Evolutionary conservation across 2,329 filamentous ascomycete genomes (phyloP).

Genomic region (Elsinoe perseae): DNA sequence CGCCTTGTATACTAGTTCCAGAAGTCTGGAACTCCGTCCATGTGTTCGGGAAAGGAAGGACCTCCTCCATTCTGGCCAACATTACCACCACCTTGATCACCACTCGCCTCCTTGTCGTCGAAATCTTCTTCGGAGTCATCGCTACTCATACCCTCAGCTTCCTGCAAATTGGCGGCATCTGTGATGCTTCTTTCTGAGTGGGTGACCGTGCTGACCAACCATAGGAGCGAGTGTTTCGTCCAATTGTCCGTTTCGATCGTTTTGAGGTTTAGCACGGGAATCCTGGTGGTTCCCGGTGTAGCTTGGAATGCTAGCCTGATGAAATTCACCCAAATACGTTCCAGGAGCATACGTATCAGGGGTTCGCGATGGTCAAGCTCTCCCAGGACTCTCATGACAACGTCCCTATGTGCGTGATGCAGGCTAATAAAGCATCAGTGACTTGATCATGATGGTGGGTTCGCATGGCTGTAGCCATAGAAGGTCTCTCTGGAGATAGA

Average conservation of each 20-base stretch:
- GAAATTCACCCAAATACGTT: not conserved
- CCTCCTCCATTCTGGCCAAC: too few relatives aligned
- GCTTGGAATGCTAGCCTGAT: not conserved
- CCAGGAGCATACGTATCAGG: not conserved
- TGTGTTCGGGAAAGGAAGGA: too few relatives aligned
- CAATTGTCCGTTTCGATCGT: not conserved
- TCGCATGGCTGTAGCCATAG: not conserved
- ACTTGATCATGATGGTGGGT: not conserved
- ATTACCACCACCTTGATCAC: too few relatives aligned
- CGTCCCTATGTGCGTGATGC: not conserved
- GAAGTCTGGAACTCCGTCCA: too few relatives aligned
- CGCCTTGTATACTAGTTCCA: too few relatives aligned
- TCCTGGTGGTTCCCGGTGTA: not conserved
- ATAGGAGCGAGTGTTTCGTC: not conserved
- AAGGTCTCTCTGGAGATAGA: too few relatives aligned
- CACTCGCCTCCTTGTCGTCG: too few relatives aligned
- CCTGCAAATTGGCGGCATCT: too few relatives aligned
- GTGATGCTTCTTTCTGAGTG: too few relatives aligned
- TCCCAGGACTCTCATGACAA: not conserved
- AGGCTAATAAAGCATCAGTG: not conserved
- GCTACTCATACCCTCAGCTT: too few relatives aligned
- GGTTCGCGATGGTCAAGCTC: not conserved
- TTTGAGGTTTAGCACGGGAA: not conserved
- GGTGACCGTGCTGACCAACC: not conserved
- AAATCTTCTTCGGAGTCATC: too few relatives aligned